phyloP scores from a whole-genome alignment of 2,329 filamentous ascomycete species.

The Verticillium longisporum region DNA sequence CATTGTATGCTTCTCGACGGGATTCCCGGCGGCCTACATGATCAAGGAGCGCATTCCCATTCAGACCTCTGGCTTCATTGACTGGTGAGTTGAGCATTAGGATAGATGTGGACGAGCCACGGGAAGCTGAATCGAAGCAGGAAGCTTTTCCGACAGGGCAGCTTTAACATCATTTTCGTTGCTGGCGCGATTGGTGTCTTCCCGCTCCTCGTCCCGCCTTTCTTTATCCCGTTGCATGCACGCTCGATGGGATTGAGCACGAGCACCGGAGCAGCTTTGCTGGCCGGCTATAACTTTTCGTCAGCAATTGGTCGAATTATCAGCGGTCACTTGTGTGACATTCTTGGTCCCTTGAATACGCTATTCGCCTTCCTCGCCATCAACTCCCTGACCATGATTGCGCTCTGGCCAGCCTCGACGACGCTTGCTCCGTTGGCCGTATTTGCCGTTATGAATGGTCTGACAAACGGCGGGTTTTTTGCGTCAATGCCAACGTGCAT shows the following conservation, averaged over 20 bases:
- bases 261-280: constrained; percentile 45
- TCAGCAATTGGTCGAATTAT: constrained; percentile 51
- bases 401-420: constrained; percentile 53
- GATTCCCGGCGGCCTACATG: constrained; percentile 47
- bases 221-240: constrained; percentile 52
- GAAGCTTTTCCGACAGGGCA: constrained; percentile 35
- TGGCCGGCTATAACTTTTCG: constrained; percentile 55
- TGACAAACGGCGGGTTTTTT: constrained; percentile 57
- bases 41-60: constrained; percentile 40
- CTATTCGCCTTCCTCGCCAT: constrained; percentile 43
- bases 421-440: constrained; percentile 46
- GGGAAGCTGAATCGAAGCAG: neutral
- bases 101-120: neutral
- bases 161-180: constrained; percentile 46
- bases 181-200: constrained; percentile 51
- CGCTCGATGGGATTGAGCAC: constrained; percentile 46
- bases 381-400: constrained; percentile 50
- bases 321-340: constrained; percentile 47
- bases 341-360: constrained; percentile 48
- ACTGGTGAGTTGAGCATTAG: constrained; percentile 29
- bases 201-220: constrained; percentile 54
- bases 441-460: constrained; percentile 54
- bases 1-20: constrained; percentile 39
- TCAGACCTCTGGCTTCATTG: constrained; percentile 32
- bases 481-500: constrained; percentile 57